phyloP scores from a whole-genome alignment of 1,284 basidiomycete genomes.

The Coniferiporia weirii region DNA sequence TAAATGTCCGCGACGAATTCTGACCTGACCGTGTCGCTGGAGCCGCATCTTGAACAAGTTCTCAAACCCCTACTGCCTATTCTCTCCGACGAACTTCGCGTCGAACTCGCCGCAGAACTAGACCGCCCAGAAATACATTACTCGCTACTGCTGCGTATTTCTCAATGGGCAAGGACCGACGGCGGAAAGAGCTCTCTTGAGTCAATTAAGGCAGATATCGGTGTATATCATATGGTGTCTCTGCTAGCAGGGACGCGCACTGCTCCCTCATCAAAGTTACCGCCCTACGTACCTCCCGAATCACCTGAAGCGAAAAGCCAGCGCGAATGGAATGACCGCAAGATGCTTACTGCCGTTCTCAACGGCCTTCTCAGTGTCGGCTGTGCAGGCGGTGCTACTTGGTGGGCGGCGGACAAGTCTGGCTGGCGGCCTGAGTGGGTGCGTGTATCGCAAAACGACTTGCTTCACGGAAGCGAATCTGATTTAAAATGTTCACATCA shows the following conservation, averaged over 20 bases:
- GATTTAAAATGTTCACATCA: constrained; percentile 1
- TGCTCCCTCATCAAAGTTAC: constrained; percentile 66
- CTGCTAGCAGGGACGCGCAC: constrained; percentile 70
- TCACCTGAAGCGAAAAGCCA: constrained; percentile 34
- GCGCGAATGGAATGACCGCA: constrained; percentile 47
- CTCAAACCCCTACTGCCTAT: constrained; percentile 41
- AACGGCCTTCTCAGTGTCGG: constrained; percentile 67
- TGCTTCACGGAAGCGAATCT: neutral
- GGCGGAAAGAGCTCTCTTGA: constrained; percentile 41
- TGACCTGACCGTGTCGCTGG: constrained; percentile 58
- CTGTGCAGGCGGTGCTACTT: constrained; percentile 60
- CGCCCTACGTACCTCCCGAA: constrained; percentile 39
- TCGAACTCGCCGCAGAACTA: constrained; percentile 33
- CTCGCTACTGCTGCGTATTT: constrained; percentile 49
- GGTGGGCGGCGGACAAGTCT: constrained; percentile 62
- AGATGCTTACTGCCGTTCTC: constrained; percentile 60
- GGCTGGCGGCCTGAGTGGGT: constrained; percentile 72
- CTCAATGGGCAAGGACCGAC: constrained; percentile 60
- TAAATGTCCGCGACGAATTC: neutral
- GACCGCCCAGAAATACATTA: constrained; percentile 50
- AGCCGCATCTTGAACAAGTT: constrained; percentile 50
- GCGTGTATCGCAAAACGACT: constrained; percentile 25
- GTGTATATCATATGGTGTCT: constrained; percentile 60
- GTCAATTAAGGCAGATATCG: constrained; percentile 41
- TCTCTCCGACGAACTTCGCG: constrained; percentile 41